Percentiles rank a stretch among this genome's conserved stretches.
These are phyloP conservation scores for Xylaria sp. DNA, from an alignment of 2,329 filamentous ascomycete species.

Conservation along the genomic window DNA sequence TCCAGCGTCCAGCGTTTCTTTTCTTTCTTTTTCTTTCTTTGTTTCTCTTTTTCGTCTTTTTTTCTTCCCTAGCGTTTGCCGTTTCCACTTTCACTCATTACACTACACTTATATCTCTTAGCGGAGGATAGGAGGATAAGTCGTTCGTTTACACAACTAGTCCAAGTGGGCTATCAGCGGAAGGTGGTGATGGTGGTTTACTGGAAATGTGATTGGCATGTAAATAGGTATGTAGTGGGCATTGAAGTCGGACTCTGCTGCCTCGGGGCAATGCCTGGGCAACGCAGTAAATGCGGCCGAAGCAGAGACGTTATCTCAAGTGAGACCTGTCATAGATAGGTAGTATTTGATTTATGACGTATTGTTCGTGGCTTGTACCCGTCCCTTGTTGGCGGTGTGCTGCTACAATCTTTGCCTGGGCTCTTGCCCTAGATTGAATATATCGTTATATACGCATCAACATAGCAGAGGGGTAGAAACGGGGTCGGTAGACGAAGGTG, in stretches of 20 bases:
- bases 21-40: too few species aligned
- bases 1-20: background rate
- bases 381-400: background rate
- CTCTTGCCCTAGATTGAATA: background rate
- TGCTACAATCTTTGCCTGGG: background rate
- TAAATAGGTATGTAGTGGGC: background rate
- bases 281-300: conserved; percentile 20
- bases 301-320: conserved; percentile 16
- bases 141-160: background rate
- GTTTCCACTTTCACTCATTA: background rate
- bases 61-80: background rate
- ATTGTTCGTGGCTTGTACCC: too few species aligned
- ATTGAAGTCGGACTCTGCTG: conserved; percentile 21
- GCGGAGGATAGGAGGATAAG: background rate
- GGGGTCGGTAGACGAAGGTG: too few species aligned
- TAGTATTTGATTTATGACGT: too few species aligned
- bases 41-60: background rate
- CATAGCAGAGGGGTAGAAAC: too few species aligned
- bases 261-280: conserved; percentile 17
- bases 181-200: conserved; percentile 1
- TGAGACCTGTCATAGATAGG: background rate
- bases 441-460: too few species aligned
- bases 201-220: background rate
- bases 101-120: background rate
- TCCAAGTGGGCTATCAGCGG: background rate